Conservation (phyloP, 106 monocot species). For the Ottelia alismoides region DNA sequence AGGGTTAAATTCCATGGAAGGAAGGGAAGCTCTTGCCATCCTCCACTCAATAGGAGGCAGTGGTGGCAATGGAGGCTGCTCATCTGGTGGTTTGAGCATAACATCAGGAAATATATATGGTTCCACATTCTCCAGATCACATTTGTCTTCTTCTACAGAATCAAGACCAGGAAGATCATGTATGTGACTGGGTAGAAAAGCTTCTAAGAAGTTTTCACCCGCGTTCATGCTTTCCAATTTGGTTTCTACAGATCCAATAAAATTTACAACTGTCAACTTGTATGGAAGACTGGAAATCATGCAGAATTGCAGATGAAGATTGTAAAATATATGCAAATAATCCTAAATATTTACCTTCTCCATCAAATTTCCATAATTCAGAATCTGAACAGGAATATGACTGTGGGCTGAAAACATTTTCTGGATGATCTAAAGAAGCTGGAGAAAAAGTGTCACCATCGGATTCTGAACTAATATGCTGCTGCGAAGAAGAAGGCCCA, state of each 20-base stretch:
- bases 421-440: conserved; percentile 65
- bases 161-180: conserved; percentile 32
- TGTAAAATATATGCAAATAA: conserved; percentile 23
- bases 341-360: conserved; percentile 12
- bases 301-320: conserved; percentile 10
- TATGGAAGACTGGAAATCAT: background rate
- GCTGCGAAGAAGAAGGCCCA: conserved; percentile 12
- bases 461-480: conserved; percentile 49
- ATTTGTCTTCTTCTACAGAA: conserved; percentile 11
- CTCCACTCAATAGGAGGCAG: conserved; percentile 89
- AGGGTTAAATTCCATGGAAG: conserved; percentile 8
- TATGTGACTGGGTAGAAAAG: conserved; percentile 19
- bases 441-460: conserved; percentile 87
- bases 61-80: conserved; percentile 66
- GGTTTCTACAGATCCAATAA: background rate
- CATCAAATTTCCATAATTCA: conserved; percentile 71
- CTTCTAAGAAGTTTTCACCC: conserved; percentile 7
- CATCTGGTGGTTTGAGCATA: conserved; percentile 14
- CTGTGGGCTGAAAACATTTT: conserved; percentile 41
- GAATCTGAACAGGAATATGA: conserved; percentile 62
- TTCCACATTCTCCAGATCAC: conserved; percentile 5
- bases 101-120: conserved; percentile 7
- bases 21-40: conserved; percentile 14
- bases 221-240: background rate
- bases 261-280: conserved; percentile 13